These are phyloP conservation scores for Acanthamoeba castellanii DNA, from an alignment of 208 protist species.

Conservation along the genomic window DNA sequence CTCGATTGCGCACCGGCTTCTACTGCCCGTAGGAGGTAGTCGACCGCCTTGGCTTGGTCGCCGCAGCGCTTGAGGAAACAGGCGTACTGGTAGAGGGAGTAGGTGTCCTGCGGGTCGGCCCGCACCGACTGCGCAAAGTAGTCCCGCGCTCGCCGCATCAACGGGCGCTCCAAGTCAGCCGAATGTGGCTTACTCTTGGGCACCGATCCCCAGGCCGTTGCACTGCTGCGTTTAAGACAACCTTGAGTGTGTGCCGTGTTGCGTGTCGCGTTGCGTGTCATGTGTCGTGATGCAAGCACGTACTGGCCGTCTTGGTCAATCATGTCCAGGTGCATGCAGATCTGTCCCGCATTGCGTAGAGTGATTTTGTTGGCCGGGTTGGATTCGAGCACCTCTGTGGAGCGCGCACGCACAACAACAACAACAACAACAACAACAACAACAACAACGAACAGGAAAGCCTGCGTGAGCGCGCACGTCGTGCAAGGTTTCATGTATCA, in stretches of 20 bases:
- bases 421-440: too few relatives aligned
- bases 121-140: slow-evolving; percentile 48
- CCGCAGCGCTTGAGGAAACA: background rate
- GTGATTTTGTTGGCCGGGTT: slow-evolving; percentile 52
- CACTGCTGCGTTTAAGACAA: background rate
- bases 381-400: slow-evolving; percentile 35
- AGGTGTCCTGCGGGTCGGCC: slow-evolving; percentile 42
- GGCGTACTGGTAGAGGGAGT: slow-evolving; percentile 39
- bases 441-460: background rate
- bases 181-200: background rate
- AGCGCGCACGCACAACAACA: too few relatives aligned
- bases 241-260: too few relatives aligned
- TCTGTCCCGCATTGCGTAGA: slow-evolving; percentile 21
- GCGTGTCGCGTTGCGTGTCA: background rate
- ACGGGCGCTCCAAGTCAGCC: background rate
- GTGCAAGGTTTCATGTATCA: background rate
- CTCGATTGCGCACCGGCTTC: background rate
- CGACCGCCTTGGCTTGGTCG: background rate
- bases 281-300: background rate
- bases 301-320: background rate
- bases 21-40: background rate
- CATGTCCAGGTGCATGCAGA: background rate
- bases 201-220: background rate
- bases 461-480: background rate
- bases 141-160: background rate